Percentiles rank a stretch among this genome's conserved stretches.
phyloP scores from a whole-genome alignment of 306 rosid genomes.

The Mucuna pruriens region DNA sequence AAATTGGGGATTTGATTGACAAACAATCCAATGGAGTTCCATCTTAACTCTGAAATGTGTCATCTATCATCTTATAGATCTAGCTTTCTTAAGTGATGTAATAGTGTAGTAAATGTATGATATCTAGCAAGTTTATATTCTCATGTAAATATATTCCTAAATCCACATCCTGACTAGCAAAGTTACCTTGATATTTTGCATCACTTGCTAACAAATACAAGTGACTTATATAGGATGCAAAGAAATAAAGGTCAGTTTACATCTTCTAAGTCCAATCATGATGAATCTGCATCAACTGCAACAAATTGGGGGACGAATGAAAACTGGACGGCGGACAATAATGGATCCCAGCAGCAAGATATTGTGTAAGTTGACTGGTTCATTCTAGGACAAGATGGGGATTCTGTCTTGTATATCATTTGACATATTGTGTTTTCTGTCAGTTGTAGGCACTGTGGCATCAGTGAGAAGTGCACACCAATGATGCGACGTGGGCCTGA shows the following conservation, averaged over 20 bases:
- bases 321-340: conserved; percentile 52
- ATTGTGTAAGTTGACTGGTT: conserved; percentile 61
- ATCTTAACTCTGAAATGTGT: neutral
- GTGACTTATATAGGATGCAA: conserved; percentile 63
- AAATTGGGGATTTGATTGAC: neutral
- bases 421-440: conserved; percentile 23
- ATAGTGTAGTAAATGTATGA: neutral
- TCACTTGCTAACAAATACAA: conserved; percentile 18
- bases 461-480: conserved; percentile 70
- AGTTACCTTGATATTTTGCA: conserved; percentile 33
- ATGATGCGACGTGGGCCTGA: conserved; percentile 90
- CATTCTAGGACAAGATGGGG: conserved; percentile 21
- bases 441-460: conserved; percentile 85
- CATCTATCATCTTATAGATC: conserved; percentile 1
- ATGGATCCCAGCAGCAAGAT: conserved; percentile 70
- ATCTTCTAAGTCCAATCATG: conserved; percentile 66
- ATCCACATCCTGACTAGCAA: neutral
- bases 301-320: conserved; percentile 63
- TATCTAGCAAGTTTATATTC: neutral
- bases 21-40: conserved; percentile 15
- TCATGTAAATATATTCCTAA: conserved; percentile 19
- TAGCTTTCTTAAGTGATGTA: conserved; percentile 28
- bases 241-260: conserved; percentile 84
- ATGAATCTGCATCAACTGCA: conserved; percentile 62
- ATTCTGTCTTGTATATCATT: conserved; percentile 3